Evolutionary conservation across 2,329 filamentous ascomycete genomes (phyloP).

Genomic region (Chaetomium olivaceum): DNA sequence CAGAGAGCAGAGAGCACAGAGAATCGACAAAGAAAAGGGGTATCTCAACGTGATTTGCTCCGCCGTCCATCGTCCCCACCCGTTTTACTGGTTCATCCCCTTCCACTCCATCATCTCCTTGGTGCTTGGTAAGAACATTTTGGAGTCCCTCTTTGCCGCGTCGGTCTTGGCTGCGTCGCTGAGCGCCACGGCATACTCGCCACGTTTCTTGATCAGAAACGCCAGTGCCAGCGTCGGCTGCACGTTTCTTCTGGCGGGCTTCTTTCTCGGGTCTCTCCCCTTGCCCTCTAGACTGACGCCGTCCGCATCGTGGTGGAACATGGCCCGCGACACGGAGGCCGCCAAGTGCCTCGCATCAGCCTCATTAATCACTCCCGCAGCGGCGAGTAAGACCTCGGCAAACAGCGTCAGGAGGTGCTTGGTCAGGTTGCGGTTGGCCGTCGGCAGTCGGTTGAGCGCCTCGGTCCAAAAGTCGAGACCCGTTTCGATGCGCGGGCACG

Average conservation of each 20-base stretch:
- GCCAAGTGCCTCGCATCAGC: slow-evolving; percentile 30
- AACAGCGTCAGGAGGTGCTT: slow-evolving; percentile 32
- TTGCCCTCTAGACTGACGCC: neutral
- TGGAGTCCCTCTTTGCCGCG: slow-evolving; percentile 11
- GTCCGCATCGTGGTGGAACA: slow-evolving; percentile 31
- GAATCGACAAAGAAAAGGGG: slow-evolving; percentile 18
- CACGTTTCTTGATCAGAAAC: slow-evolving; percentile 32
- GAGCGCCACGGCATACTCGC: slow-evolving; percentile 28
- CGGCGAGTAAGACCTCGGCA: slow-evolving; percentile 28
- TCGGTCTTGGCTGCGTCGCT: slow-evolving; percentile 9
- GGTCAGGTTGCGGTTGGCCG: slow-evolving; percentile 29
- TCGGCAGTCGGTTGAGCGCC: slow-evolving; percentile 32
- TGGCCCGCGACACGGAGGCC: slow-evolving; percentile 25
- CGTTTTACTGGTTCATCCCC: slow-evolving; percentile 1
- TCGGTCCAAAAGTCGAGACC: slow-evolving; percentile 35
- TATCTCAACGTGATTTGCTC: slow-evolving; percentile 22
- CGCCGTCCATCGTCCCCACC: neutral
- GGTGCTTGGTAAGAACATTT: slow-evolving; percentile 30
- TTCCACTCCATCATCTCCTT: slow-evolving; percentile 35
- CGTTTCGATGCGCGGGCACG: slow-evolving; percentile 29
- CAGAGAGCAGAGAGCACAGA: neutral
- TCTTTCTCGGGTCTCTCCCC: slow-evolving; percentile 10
- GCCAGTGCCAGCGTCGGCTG: slow-evolving; percentile 33
- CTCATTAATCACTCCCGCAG: slow-evolving; percentile 16
- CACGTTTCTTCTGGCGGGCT: slow-evolving; percentile 20